Conservation (phyloP, 1,284 basidiomycete genomes). For the Cryptococcus sp. region DNA sequence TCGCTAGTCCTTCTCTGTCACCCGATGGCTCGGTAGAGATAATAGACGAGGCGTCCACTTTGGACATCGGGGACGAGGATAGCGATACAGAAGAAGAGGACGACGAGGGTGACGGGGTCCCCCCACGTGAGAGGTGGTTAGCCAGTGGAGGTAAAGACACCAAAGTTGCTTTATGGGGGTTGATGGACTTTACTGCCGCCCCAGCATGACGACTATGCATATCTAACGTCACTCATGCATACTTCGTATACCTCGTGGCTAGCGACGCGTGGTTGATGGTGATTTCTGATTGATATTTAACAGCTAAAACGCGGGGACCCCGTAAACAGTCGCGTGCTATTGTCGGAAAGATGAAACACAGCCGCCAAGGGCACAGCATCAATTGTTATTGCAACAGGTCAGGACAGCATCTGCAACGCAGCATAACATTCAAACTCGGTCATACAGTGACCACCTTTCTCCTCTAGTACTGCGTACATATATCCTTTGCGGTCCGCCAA, state of each 20-base stretch:
- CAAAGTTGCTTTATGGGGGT: constrained; percentile 72
- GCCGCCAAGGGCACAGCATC: background rate
- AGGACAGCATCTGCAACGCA: too few relatives aligned
- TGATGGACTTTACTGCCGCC: constrained; percentile 63
- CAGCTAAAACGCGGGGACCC: too few relatives aligned
- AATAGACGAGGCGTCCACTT: constrained; percentile 10
- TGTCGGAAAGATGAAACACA: background rate
- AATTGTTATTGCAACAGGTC: too few relatives aligned
- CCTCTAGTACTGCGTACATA: too few relatives aligned
- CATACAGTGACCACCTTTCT: too few relatives aligned
- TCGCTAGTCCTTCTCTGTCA: constrained; percentile 56
- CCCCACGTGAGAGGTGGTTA: constrained; percentile 62
- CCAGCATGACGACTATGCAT: background rate
- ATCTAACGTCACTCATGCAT: background rate
- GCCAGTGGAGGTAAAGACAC: constrained; percentile 71
- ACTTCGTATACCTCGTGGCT: too few relatives aligned
- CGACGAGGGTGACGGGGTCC: constrained; percentile 62
- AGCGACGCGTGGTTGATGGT: too few relatives aligned
- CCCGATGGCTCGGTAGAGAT: background rate
- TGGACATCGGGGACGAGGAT: constrained; percentile 18
- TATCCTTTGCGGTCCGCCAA: too few relatives aligned
- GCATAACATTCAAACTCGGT: too few relatives aligned
- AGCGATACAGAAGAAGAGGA: constrained; percentile 52
- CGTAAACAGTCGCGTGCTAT: background rate
- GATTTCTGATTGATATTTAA: too few relatives aligned